Conservation (phyloP, 495 filamentous ascomycete genomes). For the Penicillium roqueforti region DNA sequence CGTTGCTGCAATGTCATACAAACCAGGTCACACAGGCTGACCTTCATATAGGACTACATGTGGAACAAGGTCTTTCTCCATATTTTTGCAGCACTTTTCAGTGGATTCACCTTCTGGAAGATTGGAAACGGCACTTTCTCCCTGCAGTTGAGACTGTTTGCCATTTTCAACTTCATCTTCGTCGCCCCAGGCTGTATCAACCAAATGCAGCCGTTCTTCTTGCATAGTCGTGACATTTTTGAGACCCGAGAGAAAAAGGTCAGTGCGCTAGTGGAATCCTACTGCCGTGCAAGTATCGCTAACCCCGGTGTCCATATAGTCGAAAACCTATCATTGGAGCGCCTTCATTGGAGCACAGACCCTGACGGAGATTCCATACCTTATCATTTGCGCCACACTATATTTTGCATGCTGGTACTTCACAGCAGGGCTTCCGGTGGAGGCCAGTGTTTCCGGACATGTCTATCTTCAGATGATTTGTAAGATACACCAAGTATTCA, state of each 20-base stretch:
- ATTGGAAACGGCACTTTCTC: constrained; percentile 38
- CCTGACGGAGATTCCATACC: constrained; percentile 58
- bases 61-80: constrained; percentile 43
- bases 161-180: constrained; percentile 73
- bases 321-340: constrained; percentile 48
- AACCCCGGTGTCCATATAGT: constrained; percentile 57
- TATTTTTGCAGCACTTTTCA: constrained; percentile 39
- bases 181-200: constrained; percentile 78
- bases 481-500: constrained; percentile 17
- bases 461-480: constrained; percentile 46
- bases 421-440: constrained; percentile 46
- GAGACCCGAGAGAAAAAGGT: constrained; percentile 68
- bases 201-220: constrained; percentile 83
- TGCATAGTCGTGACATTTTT: constrained; percentile 71
- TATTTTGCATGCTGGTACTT: constrained; percentile 61
- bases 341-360: constrained; percentile 44
- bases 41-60: constrained; percentile 31
- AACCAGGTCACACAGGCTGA: background rate
- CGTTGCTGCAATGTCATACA: constrained; percentile 20
- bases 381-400: constrained; percentile 51
- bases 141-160: constrained; percentile 37
- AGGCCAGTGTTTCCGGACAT: constrained; percentile 42
- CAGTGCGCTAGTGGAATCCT: background rate
- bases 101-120: constrained; percentile 46
- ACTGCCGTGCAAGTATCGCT: constrained; percentile 53